Conservation (phyloP, 495 filamentous ascomycete species). For the Rhypophila decipiens region DNA sequence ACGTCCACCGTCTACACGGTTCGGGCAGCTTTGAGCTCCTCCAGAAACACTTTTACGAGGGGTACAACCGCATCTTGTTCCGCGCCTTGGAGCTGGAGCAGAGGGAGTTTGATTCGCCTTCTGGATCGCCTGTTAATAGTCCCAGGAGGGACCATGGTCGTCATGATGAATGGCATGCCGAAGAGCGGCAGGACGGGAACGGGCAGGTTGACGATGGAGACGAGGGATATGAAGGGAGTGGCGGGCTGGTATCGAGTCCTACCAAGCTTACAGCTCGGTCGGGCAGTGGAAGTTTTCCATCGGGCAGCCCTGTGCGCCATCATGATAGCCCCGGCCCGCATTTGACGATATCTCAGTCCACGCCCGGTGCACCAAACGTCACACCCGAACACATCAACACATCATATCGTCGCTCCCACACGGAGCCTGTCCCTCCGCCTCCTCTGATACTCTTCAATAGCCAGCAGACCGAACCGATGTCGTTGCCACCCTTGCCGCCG, state of each 20-base stretch:
- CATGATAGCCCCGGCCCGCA: too few relatives aligned
- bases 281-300: too few relatives aligned
- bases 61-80: constrained; percentile 23
- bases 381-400: too few relatives aligned
- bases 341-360: too few relatives aligned
- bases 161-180: not conserved
- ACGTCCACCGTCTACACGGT: constrained; percentile 18
- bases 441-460: not conserved
- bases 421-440: not conserved
- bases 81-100: constrained; percentile 22
- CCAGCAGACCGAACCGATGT: not conserved
- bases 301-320: too few relatives aligned
- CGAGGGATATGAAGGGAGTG: not conserved
- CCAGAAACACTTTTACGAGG: constrained; percentile 22
- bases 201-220: not conserved
- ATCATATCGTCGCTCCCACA: too few relatives aligned
- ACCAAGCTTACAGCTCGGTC: too few relatives aligned
- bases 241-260: too few relatives aligned
- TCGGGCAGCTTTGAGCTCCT: constrained; percentile 17
- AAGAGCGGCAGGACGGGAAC: not conserved
- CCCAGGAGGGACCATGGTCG: too few relatives aligned
- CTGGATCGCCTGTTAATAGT: not conserved
- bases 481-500: not conserved
- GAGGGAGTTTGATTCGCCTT: constrained; percentile 13
- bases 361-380: too few relatives aligned